These are phyloP conservation scores for Alloteropsis angusta DNA, from an alignment of 202 grass and related monocot species.

Conservation along the genomic window DNA sequence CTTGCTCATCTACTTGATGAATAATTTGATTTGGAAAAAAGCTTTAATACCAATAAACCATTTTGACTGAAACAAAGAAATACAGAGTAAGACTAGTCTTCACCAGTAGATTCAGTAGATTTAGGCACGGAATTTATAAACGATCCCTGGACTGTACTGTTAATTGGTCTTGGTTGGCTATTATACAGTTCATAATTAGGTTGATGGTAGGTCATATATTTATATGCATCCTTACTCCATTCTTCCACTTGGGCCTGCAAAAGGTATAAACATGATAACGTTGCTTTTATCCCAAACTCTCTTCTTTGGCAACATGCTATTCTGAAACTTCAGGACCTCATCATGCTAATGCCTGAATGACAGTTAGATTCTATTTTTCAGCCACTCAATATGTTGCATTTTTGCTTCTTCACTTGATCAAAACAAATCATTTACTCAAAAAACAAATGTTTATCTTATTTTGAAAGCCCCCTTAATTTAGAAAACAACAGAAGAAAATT, in stretches of 20 bases:
- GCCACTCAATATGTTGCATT: neutral
- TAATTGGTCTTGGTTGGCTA: neutral
- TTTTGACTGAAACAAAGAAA: neutral
- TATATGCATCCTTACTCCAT: neutral
- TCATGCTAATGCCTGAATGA: neutral
- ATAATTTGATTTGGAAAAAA: neutral
- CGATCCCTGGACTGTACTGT: neutral
- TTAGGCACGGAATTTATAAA: neutral
- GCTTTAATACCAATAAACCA: neutral
- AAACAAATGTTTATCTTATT: neutral
- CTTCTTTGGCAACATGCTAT: neutral
- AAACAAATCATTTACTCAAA: neutral
- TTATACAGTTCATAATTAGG: constrained; percentile 12
- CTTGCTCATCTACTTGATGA: neutral
- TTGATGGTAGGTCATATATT: neutral
- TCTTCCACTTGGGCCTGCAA: neutral
- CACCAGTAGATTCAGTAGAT: neutral
- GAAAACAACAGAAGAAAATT: neutral
- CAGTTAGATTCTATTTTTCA: neutral
- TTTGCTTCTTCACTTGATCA: neutral
- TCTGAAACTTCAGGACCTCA: neutral
- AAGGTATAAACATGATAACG: neutral
- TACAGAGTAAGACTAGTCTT: neutral
- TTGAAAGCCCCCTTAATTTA: neutral
- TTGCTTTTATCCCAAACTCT: neutral